phyloP scores from a whole-genome alignment of 1,284 basidiomycete species.

The Inonotus obliquus region DNA sequence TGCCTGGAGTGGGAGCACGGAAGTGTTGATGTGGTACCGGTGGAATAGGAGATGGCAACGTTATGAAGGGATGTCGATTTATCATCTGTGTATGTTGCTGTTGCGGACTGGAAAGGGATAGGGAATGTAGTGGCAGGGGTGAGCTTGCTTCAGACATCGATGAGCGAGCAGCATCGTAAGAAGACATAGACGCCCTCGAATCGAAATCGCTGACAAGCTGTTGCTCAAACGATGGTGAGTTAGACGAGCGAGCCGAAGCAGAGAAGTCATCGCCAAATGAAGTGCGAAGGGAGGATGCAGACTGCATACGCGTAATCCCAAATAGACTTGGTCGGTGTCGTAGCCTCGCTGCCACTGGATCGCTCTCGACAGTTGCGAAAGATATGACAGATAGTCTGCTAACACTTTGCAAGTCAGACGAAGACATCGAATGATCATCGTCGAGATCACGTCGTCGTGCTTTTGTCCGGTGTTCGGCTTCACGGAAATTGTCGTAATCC shows the following conservation, averaged over 20 bases:
- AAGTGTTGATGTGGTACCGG: constrained; percentile 51
- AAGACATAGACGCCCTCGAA: constrained; percentile 58
- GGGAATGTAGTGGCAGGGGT: constrained; percentile 64
- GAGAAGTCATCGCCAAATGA: constrained; percentile 69
- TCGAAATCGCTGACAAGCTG: constrained; percentile 77
- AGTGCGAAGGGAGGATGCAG: constrained; percentile 66
- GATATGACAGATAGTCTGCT: constrained; percentile 69
- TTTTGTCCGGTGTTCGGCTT: constrained; percentile 63
- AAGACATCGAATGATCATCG: constrained; percentile 88
- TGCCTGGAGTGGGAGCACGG: constrained; percentile 30
- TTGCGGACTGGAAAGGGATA: constrained; percentile 54
- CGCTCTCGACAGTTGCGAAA: constrained; percentile 75
- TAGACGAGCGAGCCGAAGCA: constrained; percentile 71
- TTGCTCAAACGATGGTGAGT: constrained; percentile 77
- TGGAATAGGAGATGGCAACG: constrained; percentile 40
- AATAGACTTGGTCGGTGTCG: constrained; percentile 56
- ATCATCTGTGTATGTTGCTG: constrained; percentile 22
- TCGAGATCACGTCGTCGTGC: constrained; percentile 79
- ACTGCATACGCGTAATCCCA: constrained; percentile 68
- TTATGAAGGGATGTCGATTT: constrained; percentile 28
- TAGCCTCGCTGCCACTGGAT: constrained; percentile 72
- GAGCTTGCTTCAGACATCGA: constrained; percentile 62
- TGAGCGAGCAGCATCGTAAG: constrained; percentile 39
- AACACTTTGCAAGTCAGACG: constrained; percentile 74
- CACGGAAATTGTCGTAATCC: constrained; percentile 39